Conservation (phyloP, 805 yeast species). For the Phaffomyces antillensis region DNA sequence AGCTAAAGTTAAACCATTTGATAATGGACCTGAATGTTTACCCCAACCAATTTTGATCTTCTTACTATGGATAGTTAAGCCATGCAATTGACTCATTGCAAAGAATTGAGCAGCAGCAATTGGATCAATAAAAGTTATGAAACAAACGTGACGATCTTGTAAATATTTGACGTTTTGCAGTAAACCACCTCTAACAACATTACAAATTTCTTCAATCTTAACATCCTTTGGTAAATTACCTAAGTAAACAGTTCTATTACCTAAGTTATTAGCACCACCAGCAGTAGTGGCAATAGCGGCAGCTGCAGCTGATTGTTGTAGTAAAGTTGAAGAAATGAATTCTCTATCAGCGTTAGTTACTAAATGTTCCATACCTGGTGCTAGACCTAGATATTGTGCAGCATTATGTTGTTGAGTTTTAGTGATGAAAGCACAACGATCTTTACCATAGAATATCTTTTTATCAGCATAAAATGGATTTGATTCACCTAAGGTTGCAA, state of each 20-base stretch:
- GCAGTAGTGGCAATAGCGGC: slow-evolving; percentile 95
- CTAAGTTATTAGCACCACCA: slow-evolving; percentile 87
- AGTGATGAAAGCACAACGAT: slow-evolving; percentile 89
- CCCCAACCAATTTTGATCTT: slow-evolving; percentile 97
- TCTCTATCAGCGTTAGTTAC: slow-evolving; percentile 61
- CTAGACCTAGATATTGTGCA: slow-evolving; percentile 86
- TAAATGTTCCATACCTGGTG: slow-evolving; percentile 81
- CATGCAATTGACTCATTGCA: slow-evolving; percentile 89
- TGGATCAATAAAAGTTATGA: slow-evolving; percentile 92
- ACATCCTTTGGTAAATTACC: slow-evolving; percentile 88
- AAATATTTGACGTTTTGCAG: slow-evolving; percentile 76
- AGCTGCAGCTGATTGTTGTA: slow-evolving; percentile 94
- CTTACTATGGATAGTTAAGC: slow-evolving; percentile 77
- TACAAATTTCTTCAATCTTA: slow-evolving; percentile 88
- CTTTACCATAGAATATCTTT: slow-evolving; percentile 87
- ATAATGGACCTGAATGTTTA: slow-evolving; percentile 87
- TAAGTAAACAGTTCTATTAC: slow-evolving; percentile 87
- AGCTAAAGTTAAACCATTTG: slow-evolving; percentile 80
- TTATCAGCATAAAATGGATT: slow-evolving; percentile 64
- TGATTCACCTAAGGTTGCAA: slow-evolving; percentile 58
- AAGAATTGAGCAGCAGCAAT: slow-evolving; percentile 96
- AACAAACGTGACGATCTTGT: slow-evolving; percentile 84
- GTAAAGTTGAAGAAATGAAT: slow-evolving; percentile 60
- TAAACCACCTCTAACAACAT: slow-evolving; percentile 92
- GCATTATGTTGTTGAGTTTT: slow-evolving; percentile 96